These are phyloP conservation scores for Vigna trinervia DNA, from an alignment of 306 rosid genomes.

Conservation along the genomic window DNA sequence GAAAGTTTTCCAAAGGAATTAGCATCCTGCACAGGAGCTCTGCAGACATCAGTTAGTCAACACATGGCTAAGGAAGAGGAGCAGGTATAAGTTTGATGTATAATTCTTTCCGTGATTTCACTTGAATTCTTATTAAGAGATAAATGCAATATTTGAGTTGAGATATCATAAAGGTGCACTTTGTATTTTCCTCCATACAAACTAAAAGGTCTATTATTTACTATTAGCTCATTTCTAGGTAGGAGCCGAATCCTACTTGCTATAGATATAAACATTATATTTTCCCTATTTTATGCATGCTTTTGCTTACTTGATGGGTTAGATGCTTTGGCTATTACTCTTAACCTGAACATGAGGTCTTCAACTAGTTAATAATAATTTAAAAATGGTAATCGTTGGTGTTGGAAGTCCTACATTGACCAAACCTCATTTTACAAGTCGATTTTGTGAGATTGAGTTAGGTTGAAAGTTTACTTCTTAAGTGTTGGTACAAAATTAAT, in stretches of 20 bases:
- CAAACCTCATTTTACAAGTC: too few relatives aligned
- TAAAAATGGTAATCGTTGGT: background rate
- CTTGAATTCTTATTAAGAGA: conserved; percentile 15
- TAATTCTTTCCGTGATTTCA: conserved; percentile 29
- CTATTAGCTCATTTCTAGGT: conserved; percentile 33
- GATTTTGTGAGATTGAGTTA: too few relatives aligned
- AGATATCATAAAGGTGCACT: background rate
- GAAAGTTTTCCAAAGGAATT: conserved; percentile 89
- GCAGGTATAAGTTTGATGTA: conserved; percentile 66
- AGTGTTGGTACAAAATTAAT: too few relatives aligned
- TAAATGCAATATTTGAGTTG: background rate
- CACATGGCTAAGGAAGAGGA: conserved; percentile 99
- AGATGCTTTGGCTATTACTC: conserved; percentile 5
- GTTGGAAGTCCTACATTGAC: too few relatives aligned
- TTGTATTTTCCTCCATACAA: background rate
- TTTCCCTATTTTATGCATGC: background rate
- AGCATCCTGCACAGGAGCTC: conserved; percentile 94
- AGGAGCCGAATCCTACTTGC: background rate
- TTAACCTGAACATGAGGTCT: conserved; percentile 19
- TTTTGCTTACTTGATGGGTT: conserved; percentile 22
- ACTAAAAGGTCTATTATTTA: conserved; percentile 26
- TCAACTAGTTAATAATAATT: conserved; percentile 27
- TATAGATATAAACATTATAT: conserved; percentile 6
- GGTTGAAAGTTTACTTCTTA: too few relatives aligned
- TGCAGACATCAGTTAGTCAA: conserved; percentile 90